phyloP scores from a whole-genome alignment of 345 rosid species.

The Sonneratia alba region DNA sequence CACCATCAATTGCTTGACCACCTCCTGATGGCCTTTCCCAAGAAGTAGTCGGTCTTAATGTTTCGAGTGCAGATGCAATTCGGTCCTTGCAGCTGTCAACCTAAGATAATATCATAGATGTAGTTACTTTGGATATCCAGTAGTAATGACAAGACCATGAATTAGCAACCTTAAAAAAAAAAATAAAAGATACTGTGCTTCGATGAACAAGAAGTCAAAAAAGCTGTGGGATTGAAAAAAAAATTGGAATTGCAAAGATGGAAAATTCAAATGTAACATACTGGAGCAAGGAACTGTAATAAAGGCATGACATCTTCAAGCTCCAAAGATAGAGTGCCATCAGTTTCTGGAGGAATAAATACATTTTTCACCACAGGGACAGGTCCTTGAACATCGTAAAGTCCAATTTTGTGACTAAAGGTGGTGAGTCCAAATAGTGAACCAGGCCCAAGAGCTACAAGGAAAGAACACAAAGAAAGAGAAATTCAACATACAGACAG shows the following conservation, averaged over 20 bases:
- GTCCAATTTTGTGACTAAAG: slow-evolving; percentile 84
- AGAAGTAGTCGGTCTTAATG: slow-evolving; percentile 85
- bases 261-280: slow-evolving; percentile 20
- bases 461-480: background rate
- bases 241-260: background rate
- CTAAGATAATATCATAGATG: slow-evolving; percentile 21
- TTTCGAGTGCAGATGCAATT: slow-evolving; percentile 86
- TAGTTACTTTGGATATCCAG: slow-evolving; percentile 2
- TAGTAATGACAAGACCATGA: background rate
- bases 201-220: background rate
- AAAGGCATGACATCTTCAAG: slow-evolving; percentile 96
- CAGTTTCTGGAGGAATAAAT: slow-evolving; percentile 66
- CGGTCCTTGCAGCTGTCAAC: slow-evolving; percentile 90
- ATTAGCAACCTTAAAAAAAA: too few species aligned
- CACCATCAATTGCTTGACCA: slow-evolving; percentile 72
- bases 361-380: slow-evolving; percentile 79
- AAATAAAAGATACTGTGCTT: too few species aligned
- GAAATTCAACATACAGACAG: background rate
- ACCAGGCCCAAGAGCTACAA: slow-evolving; percentile 81
- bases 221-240: background rate
- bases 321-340: slow-evolving; percentile 52
- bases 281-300: slow-evolving; percentile 85
- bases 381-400: slow-evolving; percentile 97
- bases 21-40: slow-evolving; percentile 91
- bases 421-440: slow-evolving; percentile 87